phyloP scores from a whole-genome alignment of 1,284 basidiomycete genomes.

The Trametes pubescens region DNA sequence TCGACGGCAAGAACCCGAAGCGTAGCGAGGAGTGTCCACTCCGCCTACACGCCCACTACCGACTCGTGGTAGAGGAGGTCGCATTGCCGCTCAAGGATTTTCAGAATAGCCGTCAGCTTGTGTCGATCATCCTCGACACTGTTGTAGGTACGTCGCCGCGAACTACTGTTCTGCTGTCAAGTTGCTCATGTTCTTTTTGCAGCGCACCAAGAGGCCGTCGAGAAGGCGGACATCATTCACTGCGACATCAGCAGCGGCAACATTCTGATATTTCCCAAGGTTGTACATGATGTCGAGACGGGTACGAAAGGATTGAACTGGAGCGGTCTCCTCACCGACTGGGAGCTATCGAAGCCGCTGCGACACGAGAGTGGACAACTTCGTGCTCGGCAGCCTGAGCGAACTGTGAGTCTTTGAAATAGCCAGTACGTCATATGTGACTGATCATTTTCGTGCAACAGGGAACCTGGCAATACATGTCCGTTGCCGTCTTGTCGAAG shows the following conservation, averaged over 20 bases:
- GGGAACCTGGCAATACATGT: slow-evolving; percentile 29
- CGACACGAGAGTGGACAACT: neutral
- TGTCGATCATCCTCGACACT: neutral
- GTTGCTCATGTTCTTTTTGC: neutral
- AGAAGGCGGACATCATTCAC: neutral
- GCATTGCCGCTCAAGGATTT: slow-evolving; percentile 7
- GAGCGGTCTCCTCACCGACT: slow-evolving; percentile 24
- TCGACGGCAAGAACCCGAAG: neutral
- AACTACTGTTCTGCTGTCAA: neutral
- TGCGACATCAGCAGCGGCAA: slow-evolving; percentile 21
- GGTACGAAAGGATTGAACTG: neutral
- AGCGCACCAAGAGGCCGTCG: neutral
- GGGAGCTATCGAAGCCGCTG: slow-evolving; percentile 24
- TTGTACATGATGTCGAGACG: neutral
- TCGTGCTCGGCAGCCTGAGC: slow-evolving; percentile 13
- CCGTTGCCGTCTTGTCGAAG: slow-evolving; percentile 1
- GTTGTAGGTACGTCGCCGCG: neutral
- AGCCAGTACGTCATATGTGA: neutral
- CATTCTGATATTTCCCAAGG: slow-evolving; percentile 14
- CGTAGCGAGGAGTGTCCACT: slow-evolving; percentile 4
- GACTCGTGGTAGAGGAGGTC: slow-evolving; percentile 20
- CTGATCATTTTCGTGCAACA: neutral
- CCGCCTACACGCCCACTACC: slow-evolving; percentile 17
- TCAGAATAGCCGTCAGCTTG: neutral
- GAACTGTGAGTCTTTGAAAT: slow-evolving; percentile 4